Evolutionary conservation across 805 yeast genomes (phyloP).

Genomic region (Deakozyma indianensis): DNA sequence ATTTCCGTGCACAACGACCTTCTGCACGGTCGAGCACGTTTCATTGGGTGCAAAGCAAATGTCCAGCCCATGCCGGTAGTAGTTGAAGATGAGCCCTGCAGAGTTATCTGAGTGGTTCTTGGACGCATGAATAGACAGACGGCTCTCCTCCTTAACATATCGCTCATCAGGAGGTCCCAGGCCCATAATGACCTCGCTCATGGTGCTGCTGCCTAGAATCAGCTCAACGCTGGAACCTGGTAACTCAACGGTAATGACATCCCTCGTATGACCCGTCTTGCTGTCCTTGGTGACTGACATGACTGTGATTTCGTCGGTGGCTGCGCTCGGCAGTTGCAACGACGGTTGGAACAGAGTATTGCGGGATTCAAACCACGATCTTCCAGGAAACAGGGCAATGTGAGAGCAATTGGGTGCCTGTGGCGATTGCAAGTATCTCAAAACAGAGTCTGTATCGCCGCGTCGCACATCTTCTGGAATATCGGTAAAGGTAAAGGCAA

Average conservation of each 20-base stretch:
- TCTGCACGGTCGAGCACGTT: slow-evolving; percentile 25
- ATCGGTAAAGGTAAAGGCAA: slow-evolving; percentile 33
- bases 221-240: neutral
- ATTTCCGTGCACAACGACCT: slow-evolving; percentile 40
- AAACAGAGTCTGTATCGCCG: slow-evolving; percentile 13
- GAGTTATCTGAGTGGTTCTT: slow-evolving; percentile 7
- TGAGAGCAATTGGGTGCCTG: slow-evolving; percentile 9
- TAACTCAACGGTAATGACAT: neutral
- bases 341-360: slow-evolving; percentile 6
- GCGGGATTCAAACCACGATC: slow-evolving; percentile 12
- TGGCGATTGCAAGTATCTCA: slow-evolving; percentile 17
- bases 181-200: slow-evolving; percentile 32
- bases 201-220: slow-evolving; percentile 28
- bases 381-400: slow-evolving; percentile 14
- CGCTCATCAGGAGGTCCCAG: slow-evolving; percentile 47
- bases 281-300: neutral
- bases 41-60: slow-evolving; percentile 30
- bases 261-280: neutral
- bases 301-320: neutral
- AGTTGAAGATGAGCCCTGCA: slow-evolving; percentile 24
- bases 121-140: slow-evolving; percentile 30
- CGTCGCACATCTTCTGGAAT: slow-evolving; percentile 8
- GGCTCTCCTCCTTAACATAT: slow-evolving; percentile 30
- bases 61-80: slow-evolving; percentile 40
- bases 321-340: neutral